A percentile compares a stretch with the other conserved stretches of the same genome.
phyloP scores from a whole-genome alignment of 768 basidiomycete species.

The Lactifluus rugatus region DNA sequence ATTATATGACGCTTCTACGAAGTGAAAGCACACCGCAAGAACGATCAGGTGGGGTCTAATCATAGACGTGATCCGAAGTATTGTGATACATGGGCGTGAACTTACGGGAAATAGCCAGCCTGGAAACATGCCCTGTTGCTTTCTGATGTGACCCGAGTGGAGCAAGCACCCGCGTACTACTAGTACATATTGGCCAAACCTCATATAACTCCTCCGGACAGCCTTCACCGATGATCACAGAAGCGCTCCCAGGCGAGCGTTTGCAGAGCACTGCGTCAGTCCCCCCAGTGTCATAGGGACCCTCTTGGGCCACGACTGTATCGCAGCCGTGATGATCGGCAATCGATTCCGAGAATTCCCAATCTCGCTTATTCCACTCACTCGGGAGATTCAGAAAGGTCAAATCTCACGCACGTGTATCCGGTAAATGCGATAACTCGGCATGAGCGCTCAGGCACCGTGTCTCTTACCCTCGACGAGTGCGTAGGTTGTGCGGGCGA shows the following conservation, averaged over 20 bases:
- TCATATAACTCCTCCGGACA: background rate
- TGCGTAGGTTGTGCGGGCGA: background rate
- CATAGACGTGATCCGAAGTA: background rate
- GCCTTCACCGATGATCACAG: background rate
- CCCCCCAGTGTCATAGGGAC: no score
- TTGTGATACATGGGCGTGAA: background rate
- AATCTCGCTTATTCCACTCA: background rate
- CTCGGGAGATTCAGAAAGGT: no score
- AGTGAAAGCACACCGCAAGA: background rate
- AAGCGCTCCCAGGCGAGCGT: background rate
- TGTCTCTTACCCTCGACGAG: background rate
- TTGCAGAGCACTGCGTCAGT: background rate
- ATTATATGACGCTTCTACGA: background rate
- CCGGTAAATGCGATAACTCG: background rate
- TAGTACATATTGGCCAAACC: background rate
- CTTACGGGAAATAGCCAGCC: no score
- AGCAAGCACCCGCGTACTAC: no score
- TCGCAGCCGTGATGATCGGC: background rate
- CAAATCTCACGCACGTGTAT: background rate
- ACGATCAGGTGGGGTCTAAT: background rate
- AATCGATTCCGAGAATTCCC: background rate
- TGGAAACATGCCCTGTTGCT: no score
- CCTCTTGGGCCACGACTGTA: no score
- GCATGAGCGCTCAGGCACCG: background rate
- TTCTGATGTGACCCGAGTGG: no score